phyloP scores from a whole-genome alignment of 805 yeast genomes.

The Wickerhamomyces chaumierensis region DNA sequence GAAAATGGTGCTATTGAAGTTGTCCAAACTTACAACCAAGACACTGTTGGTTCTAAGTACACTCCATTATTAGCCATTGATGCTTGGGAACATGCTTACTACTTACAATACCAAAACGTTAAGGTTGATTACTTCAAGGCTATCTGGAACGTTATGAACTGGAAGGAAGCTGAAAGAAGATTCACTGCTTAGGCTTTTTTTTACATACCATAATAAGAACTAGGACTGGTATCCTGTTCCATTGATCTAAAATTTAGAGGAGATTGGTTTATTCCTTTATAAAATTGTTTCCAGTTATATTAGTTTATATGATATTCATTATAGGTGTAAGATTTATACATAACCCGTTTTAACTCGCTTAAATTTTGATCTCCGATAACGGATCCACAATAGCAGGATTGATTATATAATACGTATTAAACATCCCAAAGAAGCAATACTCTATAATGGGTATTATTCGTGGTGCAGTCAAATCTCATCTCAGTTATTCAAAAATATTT shows the following conservation, averaged over 20 bases:
- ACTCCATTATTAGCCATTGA: conserved; percentile 81
- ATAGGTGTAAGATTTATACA: too few species aligned
- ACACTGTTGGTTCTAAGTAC: conserved; percentile 57
- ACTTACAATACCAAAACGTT: conserved; percentile 85
- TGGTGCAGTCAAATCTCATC: not conserved
- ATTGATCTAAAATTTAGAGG: too few species aligned
- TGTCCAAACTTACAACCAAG: conserved; percentile 78
- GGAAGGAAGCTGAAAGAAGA: conserved; percentile 83
- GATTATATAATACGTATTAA: too few species aligned
- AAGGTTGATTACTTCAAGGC: conserved; percentile 89
- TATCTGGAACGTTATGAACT: conserved; percentile 88
- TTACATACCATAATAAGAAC: too few species aligned
- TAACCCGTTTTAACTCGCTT: too few species aligned
- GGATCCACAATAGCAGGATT: not conserved
- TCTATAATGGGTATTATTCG: not conserved
- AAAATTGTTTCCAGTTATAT: too few species aligned
- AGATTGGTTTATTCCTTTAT: too few species aligned
- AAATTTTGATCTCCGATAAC: not conserved
- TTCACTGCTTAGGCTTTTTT: conserved; percentile 24
- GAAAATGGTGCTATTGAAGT: conserved; percentile 68
- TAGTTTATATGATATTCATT: too few species aligned
- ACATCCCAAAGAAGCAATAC: not conserved
- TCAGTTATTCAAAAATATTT: not conserved
- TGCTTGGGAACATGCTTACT: conserved; percentile 96
- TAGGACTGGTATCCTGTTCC: not conserved